Conservation (phyloP, 192 early-diverging fungal species). For the Powellomyces hirtus region DNA sequence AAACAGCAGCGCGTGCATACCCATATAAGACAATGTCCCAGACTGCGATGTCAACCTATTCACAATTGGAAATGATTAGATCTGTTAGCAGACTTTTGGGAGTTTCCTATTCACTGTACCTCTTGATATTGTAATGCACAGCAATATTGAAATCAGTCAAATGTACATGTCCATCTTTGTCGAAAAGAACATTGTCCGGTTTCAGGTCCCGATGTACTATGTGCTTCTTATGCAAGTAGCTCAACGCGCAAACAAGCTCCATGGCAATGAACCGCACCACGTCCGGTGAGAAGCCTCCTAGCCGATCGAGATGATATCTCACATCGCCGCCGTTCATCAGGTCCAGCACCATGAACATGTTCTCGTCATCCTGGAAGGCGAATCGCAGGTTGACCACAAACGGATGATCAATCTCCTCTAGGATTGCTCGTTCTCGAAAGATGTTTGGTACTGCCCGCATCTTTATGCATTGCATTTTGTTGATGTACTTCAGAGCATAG, state of each 20-base stretch:
- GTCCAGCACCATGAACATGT: slow-evolving; percentile 66
- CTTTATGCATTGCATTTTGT: slow-evolving; percentile 85
- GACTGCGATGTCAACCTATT: slow-evolving; percentile 73
- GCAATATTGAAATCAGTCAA: slow-evolving; percentile 58
- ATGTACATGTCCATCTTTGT: slow-evolving; percentile 49
- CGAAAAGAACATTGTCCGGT: slow-evolving; percentile 47
- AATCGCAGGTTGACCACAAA: slow-evolving; percentile 72
- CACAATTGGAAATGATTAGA: slow-evolving; percentile 10
- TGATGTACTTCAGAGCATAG: slow-evolving; percentile 98
- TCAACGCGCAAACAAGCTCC: slow-evolving; percentile 42
- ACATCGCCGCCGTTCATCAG: slow-evolving; percentile 60
- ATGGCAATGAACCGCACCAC: slow-evolving; percentile 40
- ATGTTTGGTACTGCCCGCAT: slow-evolving; percentile 85
- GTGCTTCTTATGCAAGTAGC: slow-evolving; percentile 43
- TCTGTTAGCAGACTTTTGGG: not conserved
- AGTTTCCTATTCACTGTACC: no score
- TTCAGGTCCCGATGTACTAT: slow-evolving; percentile 53
- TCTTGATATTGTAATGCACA: slow-evolving; percentile 38
- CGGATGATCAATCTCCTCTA: slow-evolving; percentile 85
- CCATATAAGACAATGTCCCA: slow-evolving; percentile 93
- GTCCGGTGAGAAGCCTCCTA: slow-evolving; percentile 40
- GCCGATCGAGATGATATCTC: slow-evolving; percentile 50
- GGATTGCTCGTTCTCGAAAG: slow-evolving; percentile 82
- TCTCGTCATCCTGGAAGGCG: slow-evolving; percentile 63
- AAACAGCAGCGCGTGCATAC: slow-evolving; percentile 17